Evolutionary conservation across 495 filamentous ascomycete species (phyloP).

Genomic region (Daldinia loculata): DNA sequence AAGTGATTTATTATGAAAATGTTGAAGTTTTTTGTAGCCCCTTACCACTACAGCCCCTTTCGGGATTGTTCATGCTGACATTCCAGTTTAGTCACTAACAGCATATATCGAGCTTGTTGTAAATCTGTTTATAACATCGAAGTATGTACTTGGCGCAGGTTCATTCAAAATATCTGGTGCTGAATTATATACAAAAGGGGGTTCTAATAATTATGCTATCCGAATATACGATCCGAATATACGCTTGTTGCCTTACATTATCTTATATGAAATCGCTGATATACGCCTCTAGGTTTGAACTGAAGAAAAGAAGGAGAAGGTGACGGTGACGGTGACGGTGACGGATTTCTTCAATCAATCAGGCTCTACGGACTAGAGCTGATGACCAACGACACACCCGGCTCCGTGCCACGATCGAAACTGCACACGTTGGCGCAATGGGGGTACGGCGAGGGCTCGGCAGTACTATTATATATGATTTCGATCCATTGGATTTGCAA

Average conservation of each 20-base stretch:
- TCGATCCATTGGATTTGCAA: constrained; percentile 80
- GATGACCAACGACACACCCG: constrained; percentile 12
- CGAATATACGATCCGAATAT: neutral
- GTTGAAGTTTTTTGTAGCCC: neutral
- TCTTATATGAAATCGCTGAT: neutral
- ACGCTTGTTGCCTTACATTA: neutral
- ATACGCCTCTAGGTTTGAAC: neutral
- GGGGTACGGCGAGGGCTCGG: constrained; percentile 21
- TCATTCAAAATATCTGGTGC: neutral
- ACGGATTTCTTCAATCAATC: no score
- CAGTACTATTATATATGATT: constrained; percentile 70
- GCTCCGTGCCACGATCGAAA: constrained; percentile 23
- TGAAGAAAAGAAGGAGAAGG: neutral
- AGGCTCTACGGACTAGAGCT: constrained; percentile 24
- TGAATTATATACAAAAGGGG: constrained; percentile 8
- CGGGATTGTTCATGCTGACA: neutral
- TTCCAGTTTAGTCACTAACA: neutral
- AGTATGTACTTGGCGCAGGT: constrained; percentile 1
- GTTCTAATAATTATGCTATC: neutral
- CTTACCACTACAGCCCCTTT: neutral
- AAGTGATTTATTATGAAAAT: neutral
- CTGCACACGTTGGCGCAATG: constrained; percentile 42
- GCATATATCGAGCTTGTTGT: neutral
- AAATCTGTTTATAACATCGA: neutral
- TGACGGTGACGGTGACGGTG: neutral